Conservation (phyloP, 371 early-diverging fungal species). For the Saksenaea oblongispora region DNA sequence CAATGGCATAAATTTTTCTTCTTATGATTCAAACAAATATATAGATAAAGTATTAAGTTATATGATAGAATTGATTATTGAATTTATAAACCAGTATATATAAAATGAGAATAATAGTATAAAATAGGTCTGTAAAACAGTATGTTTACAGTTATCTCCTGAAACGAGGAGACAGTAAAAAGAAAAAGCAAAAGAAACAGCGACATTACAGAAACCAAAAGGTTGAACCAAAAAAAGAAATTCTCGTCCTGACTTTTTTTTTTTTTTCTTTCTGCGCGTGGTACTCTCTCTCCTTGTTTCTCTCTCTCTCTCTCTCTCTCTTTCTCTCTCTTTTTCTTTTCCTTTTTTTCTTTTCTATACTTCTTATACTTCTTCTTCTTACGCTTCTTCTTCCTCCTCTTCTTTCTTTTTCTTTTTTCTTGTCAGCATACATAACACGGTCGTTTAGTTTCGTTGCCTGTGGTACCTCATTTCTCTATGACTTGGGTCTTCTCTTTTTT, state of each 20-base stretch:
- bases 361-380: background rate
- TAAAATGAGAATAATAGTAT: background rate
- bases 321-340: background rate
- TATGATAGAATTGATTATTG: background rate
- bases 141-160: background rate
- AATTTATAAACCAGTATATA: background rate
- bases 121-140: background rate
- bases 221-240: background rate
- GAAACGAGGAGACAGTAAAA: background rate
- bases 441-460: background rate
- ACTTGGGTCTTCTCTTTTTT: background rate
- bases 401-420: background rate
- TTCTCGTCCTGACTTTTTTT: conserved; percentile 1
- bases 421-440: no score
- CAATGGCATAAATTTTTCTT: background rate
- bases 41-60: background rate
- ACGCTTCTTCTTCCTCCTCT: background rate
- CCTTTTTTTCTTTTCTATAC: background rate
- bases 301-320: background rate
- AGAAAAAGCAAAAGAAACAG: background rate
- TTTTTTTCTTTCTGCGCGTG: conserved; percentile 1
- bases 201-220: background rate
- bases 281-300: background rate
- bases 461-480: background rate
- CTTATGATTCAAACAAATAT: background rate